These are phyloP conservation scores for Tilletia indica DNA, from an alignment of 1,284 basidiomycete species.

Conservation along the genomic window DNA sequence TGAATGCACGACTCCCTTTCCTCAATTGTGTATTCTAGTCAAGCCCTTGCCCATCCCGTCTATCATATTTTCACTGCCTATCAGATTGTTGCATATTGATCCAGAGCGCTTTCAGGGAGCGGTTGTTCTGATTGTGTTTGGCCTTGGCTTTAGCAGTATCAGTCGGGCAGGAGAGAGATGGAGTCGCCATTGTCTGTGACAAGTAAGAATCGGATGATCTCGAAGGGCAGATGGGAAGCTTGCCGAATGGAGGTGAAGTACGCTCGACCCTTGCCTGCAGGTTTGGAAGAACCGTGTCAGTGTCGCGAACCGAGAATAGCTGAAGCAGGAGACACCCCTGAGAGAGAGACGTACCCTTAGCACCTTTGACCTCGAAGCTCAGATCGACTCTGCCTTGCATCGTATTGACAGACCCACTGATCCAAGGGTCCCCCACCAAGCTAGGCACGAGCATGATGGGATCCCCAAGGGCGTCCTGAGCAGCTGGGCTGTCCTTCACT, in stretches of 20 bases:
- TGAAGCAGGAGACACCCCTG: no score
- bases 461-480: constrained; percentile 28
- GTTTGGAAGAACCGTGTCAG: no score
- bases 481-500: constrained; percentile 30
- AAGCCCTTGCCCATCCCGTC: no score
- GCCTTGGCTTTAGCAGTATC: neutral
- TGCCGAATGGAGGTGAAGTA: constrained; percentile 46
- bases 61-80: no score
- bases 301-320: no score
- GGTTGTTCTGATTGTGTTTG: neutral
- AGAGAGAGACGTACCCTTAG: constrained; percentile 16
- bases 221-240: constrained; percentile 32
- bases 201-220: constrained; percentile 42
- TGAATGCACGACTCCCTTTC: no score
- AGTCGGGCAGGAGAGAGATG: constrained; percentile 24
- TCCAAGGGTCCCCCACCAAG: constrained; percentile 27
- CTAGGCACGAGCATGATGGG: constrained; percentile 24
- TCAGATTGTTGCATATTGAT: no score
- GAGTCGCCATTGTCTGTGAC: constrained; percentile 30
- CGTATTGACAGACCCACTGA: constrained; percentile 42
- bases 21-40: no score
- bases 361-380: constrained; percentile 35
- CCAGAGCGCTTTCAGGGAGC: no score
- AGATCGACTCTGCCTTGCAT: constrained; percentile 48
- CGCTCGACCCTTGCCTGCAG: constrained; percentile 29